Percentiles rank a stretch among this genome's conserved stretches.
Evolutionary conservation across 2,329 filamentous ascomycete genomes (phyloP).

Genomic region (Ceratocystiopsis sp.): DNA sequence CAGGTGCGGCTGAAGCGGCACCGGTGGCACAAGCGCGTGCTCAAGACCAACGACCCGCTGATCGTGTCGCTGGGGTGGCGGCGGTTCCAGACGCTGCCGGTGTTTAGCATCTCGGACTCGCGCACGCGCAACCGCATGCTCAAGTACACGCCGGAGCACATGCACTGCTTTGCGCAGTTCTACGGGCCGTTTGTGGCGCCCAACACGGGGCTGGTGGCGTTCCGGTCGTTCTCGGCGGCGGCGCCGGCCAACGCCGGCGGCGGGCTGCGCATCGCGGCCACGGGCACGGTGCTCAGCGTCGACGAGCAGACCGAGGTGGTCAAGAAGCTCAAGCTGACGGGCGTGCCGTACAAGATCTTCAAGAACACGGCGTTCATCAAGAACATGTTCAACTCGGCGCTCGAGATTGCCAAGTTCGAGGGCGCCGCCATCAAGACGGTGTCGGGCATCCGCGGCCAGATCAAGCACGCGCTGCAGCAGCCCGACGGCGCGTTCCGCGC

Average conservation of each 20-base stretch:
- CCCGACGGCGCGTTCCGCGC: constrained; percentile 82
- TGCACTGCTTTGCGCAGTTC: constrained; percentile 95
- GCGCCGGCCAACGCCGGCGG: constrained; percentile 32
- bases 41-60: constrained; percentile 94
- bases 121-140: constrained; percentile 91
- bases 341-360: constrained; percentile 80
- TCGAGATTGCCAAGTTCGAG: constrained; percentile 97
- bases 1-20: constrained; percentile 95
- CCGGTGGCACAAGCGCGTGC: constrained; percentile 96
- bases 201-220: constrained; percentile 88
- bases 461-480: constrained; percentile 90
- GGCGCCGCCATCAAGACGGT: constrained; percentile 92
- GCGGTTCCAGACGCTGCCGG: constrained; percentile 77
- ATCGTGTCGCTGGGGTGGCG: constrained; percentile 96
- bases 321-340: constrained; percentile 80
- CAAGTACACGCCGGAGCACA: constrained; percentile 97
- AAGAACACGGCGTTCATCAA: constrained; percentile 98
- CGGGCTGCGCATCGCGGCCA: constrained; percentile 87
- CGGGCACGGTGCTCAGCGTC: constrained; percentile 81
- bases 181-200: constrained; percentile 90
- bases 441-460: constrained; percentile 86
- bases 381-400: constrained; percentile 86
- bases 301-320: constrained; percentile 95
- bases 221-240: constrained; percentile 72
- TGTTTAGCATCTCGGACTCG: constrained; percentile 91